Conservation (phyloP, 2,329 filamentous ascomycete genomes). For the Aspergillus pseudoglaucus region DNA sequence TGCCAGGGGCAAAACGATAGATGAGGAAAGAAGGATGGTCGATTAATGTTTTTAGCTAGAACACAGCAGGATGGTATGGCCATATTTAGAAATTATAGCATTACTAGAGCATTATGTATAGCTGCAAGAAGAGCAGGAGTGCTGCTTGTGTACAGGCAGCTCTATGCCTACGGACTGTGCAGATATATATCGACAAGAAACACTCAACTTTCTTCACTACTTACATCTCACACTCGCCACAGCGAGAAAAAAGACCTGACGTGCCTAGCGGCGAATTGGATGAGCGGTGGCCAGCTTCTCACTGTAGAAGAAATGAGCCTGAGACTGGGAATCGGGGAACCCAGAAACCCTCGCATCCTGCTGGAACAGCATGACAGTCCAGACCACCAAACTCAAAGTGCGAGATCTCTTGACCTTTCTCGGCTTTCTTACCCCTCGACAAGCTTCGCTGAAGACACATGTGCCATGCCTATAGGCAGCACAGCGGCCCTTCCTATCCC, state of each 20-base stretch:
- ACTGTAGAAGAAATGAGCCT: neutral
- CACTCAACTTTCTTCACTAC: neutral
- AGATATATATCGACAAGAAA: neutral
- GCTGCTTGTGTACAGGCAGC: too few species aligned
- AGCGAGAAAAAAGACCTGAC: neutral
- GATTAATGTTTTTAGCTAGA: too few species aligned
- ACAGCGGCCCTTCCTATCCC: conserved; percentile 34
- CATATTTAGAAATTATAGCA: too few species aligned
- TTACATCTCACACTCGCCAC: neutral
- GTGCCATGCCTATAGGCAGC: conserved; percentile 42
- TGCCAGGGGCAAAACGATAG: too few species aligned
- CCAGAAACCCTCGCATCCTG: conserved; percentile 1
- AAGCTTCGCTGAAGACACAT: conserved; percentile 34
- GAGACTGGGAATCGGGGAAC: neutral
- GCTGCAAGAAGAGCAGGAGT: too few species aligned
- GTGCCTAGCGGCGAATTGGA: neutral
- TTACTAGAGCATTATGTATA: too few species aligned
- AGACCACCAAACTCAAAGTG: conserved; percentile 41
- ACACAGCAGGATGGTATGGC: too few species aligned
- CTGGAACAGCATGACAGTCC: conserved; percentile 36
- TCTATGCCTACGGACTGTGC: too few species aligned
- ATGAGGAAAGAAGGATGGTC: too few species aligned
- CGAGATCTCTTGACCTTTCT: conserved; percentile 40
- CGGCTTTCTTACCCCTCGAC: too few species aligned
- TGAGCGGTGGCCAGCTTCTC: conserved; percentile 1